These are phyloP conservation scores for Trifolium pratense DNA, from an alignment of 306 rosid genomes.

Conservation along the genomic window DNA sequence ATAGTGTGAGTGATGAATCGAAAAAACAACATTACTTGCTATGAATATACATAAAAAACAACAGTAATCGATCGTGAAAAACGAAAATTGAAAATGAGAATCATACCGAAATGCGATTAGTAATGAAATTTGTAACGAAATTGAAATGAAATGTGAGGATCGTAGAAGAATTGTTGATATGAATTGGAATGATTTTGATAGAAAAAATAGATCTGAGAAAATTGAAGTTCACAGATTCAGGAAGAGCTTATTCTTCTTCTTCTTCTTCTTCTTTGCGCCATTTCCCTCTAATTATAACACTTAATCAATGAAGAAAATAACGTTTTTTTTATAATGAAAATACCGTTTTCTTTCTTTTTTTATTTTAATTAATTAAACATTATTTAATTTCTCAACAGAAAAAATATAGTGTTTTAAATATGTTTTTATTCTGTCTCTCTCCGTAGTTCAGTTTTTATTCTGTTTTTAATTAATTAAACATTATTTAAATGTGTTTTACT, in stretches of 20 bases:
- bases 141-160: no score
- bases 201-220: constrained; percentile 33
- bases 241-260: constrained; percentile 45
- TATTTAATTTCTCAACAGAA: not conserved
- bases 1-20: not conserved
- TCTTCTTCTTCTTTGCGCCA: constrained; percentile 46
- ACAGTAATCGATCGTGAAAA: constrained; percentile 15
- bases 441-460: no score
- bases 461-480: no score
- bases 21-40: not conserved
- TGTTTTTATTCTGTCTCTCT: no score
- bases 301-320: constrained; percentile 21
- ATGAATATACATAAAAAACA: not conserved
- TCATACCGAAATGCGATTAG: constrained; percentile 20
- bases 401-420: no score
- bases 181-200: not conserved
- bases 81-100: not conserved
- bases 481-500: no score
- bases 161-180: not conserved
- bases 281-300: constrained; percentile 30
- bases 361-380: not conserved
- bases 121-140: not conserved
- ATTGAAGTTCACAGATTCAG: constrained; percentile 8
- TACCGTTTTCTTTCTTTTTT: not conserved
- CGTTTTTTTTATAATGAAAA: constrained; percentile 37